A percentile compares a stretch with the other conserved stretches of the same genome.
Conservation (phyloP, 2,329 filamentous ascomycete species). For the Dactylellina cionopaga region DNA sequence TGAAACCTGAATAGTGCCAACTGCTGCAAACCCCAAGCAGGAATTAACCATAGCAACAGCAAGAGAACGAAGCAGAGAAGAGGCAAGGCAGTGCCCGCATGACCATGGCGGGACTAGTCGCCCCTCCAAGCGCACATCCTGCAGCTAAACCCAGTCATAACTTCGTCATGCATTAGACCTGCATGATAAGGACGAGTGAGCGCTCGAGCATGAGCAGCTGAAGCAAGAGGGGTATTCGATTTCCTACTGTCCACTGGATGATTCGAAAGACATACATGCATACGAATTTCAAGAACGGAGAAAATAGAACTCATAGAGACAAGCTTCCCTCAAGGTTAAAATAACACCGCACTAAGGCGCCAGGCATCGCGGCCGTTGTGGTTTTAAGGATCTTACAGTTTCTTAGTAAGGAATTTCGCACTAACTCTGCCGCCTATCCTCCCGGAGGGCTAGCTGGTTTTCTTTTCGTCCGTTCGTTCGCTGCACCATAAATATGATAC, state of each 20-base stretch:
- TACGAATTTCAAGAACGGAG: neutral
- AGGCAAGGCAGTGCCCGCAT: conserved; percentile 40
- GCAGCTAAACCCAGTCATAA: conserved; percentile 47
- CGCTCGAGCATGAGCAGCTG: conserved; percentile 25
- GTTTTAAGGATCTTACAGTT: conserved; percentile 13
- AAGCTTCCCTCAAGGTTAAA: too few relatives aligned
- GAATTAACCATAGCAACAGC: neutral
- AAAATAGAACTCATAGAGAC: too few relatives aligned
- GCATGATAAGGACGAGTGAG: conserved; percentile 44
- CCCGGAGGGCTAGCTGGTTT: neutral
- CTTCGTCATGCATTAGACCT: conserved; percentile 50
- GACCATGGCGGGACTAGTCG: conserved; percentile 41
- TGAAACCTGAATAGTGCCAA: too few relatives aligned
- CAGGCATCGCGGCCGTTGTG: conserved; percentile 28
- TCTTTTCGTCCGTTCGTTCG: neutral
- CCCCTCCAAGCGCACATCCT: conserved; percentile 40
- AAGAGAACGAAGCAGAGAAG: neutral
- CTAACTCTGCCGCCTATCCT: conserved; percentile 10
- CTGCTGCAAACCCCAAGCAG: neutral
- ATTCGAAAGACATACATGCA: neutral
- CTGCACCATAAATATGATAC: conserved; percentile 41
- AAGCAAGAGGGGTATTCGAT: conserved; percentile 15
- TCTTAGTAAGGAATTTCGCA: too few relatives aligned
- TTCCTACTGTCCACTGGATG: neutral
- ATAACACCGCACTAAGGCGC: conserved; percentile 6